phyloP scores from a whole-genome alignment of 371 early-diverging fungal species.

The Phascolomyces articulosus region DNA sequence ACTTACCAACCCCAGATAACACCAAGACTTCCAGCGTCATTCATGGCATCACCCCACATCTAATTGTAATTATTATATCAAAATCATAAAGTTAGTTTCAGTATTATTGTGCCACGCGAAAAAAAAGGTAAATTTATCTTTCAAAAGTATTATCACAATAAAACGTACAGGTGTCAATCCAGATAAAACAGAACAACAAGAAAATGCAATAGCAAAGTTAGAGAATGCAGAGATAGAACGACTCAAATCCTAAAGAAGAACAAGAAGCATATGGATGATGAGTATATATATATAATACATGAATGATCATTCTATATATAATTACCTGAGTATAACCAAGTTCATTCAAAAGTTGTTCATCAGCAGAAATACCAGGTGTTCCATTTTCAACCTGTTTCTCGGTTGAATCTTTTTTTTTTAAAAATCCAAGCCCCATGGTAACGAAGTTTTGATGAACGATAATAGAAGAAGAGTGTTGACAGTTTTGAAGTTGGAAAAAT shows the following conservation, averaged over 20 bases:
- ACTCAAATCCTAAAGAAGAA: constrained; percentile 57
- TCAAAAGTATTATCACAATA: neutral
- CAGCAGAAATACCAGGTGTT: constrained; percentile 17
- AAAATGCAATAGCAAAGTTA: constrained; percentile 68
- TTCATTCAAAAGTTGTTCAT: constrained; percentile 40
- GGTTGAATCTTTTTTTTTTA: constrained; percentile 7
- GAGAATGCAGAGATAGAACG: constrained; percentile 66
- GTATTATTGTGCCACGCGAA: too few species aligned
- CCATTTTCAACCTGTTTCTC: constrained; percentile 21
- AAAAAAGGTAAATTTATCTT: neutral
- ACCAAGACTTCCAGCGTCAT: constrained; percentile 64
- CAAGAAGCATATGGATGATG: neutral
- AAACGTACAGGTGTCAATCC: constrained; percentile 59
- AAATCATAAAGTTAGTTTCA: neutral
- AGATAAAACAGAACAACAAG: constrained; percentile 61
- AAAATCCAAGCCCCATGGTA: constrained; percentile 13
- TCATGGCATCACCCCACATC: constrained; percentile 65
- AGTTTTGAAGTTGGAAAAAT: neutral
- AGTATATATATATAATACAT: neutral
- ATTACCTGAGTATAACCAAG: constrained; percentile 55
- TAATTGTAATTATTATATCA: neutral
- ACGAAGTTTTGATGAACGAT: neutral
- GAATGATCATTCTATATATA: neutral
- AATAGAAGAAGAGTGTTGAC: neutral
- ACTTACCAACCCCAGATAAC: constrained; percentile 68